Conservation (phyloP, 257 asterid species). For the Sherardia arvensis region DNA sequence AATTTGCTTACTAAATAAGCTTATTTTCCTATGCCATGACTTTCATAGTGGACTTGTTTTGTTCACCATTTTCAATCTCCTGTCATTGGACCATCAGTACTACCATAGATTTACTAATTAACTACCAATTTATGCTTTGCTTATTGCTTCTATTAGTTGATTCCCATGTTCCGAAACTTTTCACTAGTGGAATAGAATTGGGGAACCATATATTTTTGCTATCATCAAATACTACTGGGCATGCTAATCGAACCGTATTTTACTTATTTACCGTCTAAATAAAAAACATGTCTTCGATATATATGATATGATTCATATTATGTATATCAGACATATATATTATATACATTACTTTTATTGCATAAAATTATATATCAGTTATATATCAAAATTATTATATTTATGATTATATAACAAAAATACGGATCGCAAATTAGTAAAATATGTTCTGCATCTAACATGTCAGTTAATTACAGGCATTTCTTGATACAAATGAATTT, state of each 20-base stretch:
- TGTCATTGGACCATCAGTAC: neutral
- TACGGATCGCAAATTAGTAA: no score
- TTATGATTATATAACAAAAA: no score
- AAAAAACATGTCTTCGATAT: no score
- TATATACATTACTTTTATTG: no score
- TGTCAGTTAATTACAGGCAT: neutral
- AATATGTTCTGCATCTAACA: no score
- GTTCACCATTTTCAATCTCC: neutral
- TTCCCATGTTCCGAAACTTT: conserved; percentile 9
- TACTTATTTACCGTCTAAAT: no score
- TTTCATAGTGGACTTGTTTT: conserved; percentile 13
- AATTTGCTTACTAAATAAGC: neutral
- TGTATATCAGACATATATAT: no score
- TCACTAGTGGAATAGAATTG: conserved; percentile 5
- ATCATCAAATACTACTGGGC: neutral
- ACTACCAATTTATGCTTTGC: conserved; percentile 2
- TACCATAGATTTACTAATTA: neutral
- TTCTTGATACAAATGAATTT: no score
- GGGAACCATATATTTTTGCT: neutral
- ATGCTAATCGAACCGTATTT: no score
- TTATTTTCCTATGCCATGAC: neutral
- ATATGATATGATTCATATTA: no score
- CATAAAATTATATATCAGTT: no score
- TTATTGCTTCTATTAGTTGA: conserved; percentile 2
- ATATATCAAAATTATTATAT: no score